Evolutionary conservation across 768 basidiomycete genomes (phyloP).

Genomic region (Leucocoprinus leucothites): DNA sequence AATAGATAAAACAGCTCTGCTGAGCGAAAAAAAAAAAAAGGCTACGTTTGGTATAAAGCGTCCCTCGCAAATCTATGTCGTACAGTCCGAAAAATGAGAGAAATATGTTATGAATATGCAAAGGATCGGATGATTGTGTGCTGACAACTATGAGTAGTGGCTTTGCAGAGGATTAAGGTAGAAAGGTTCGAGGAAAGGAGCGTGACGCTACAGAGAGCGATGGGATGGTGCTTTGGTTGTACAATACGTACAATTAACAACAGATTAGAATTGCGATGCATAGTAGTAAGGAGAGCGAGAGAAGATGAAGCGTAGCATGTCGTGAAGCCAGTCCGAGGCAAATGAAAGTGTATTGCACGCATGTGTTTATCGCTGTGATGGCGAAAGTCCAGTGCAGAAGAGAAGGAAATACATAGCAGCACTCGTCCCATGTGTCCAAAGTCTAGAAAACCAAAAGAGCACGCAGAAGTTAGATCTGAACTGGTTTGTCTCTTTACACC

Average conservation of each 20-base stretch:
- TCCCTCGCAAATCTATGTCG: constrained; percentile 10
- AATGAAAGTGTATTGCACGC: background rate
- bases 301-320: constrained; percentile 4
- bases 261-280: constrained; percentile 2
- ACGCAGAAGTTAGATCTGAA: background rate
- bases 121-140: background rate
- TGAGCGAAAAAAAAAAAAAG: background rate
- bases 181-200: background rate
- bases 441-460: background rate
- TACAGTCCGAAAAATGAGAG: constrained; percentile 11
- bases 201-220: background rate
- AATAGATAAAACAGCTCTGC: background rate
- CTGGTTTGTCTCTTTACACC: constrained; percentile 3
- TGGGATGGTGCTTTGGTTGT: background rate
- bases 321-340: background rate
- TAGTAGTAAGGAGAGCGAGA: background rate
- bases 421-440: constrained; percentile 1
- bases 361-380: background rate
- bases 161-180: background rate
- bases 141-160: background rate
- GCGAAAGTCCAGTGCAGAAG: background rate
- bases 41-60: background rate
- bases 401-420: background rate
- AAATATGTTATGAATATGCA: background rate
- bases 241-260: constrained; percentile 13